These are phyloP conservation scores for Curvularia hawaiiensis DNA, from an alignment of 2,329 filamentous ascomycete genomes.

Conservation along the genomic window DNA sequence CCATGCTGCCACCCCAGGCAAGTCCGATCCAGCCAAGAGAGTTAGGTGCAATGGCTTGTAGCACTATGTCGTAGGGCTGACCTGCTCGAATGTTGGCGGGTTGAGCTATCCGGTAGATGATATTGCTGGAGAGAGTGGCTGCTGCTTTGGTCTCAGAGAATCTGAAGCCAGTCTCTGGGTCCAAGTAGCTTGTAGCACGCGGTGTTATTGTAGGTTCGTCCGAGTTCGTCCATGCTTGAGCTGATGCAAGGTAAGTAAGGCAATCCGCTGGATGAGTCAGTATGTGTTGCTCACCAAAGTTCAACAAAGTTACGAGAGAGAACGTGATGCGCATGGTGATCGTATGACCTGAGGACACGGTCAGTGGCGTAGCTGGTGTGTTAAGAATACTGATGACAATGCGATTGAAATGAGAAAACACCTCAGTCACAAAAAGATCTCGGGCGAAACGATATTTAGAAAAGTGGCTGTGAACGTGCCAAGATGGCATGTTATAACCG, in stretches of 20 bases:
- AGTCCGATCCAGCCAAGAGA: slow-evolving; percentile 39
- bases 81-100: slow-evolving; percentile 27
- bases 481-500: slow-evolving; percentile 31
- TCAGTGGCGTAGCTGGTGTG: neutral
- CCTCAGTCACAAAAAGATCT: slow-evolving; percentile 13
- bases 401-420: neutral
- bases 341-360: neutral
- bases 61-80: slow-evolving; percentile 33
- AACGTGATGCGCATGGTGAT: slow-evolving; percentile 30
- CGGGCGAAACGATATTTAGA: slow-evolving; percentile 29
- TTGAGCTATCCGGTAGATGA: slow-evolving; percentile 38
- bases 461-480: slow-evolving; percentile 26
- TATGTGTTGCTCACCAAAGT: slow-evolving; percentile 22
- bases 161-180: slow-evolving; percentile 42
- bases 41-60: slow-evolving; percentile 37
- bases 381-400: neutral
- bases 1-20: slow-evolving; percentile 41
- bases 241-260: slow-evolving; percentile 12
- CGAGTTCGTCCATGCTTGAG: slow-evolving; percentile 22
- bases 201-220: slow-evolving; percentile 8
- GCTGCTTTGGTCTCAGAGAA: slow-evolving; percentile 41
- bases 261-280: neutral
- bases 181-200: slow-evolving; percentile 25
- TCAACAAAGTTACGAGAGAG: slow-evolving; percentile 25
- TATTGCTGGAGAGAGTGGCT: slow-evolving; percentile 31